These are phyloP conservation scores for Cercis canadensis DNA, from an alignment of 306 rosid genomes.

Conservation along the genomic window DNA sequence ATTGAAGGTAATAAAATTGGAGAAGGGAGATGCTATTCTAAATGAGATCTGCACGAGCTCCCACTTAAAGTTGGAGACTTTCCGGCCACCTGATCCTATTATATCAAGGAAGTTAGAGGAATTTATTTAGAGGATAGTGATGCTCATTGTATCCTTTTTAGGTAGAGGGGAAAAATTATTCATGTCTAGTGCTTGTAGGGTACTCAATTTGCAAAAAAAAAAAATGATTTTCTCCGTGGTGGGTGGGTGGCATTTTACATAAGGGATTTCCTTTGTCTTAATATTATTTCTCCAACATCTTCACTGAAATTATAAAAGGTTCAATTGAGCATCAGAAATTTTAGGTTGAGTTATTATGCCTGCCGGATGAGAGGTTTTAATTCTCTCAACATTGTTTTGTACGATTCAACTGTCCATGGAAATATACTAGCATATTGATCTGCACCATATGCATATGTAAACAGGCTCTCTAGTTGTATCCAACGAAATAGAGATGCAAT, in stretches of 20 bases:
- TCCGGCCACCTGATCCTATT: slow-evolving; percentile 61
- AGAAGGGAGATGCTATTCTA: slow-evolving; percentile 65
- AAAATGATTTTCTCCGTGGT: slow-evolving; percentile 44
- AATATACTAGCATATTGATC: background rate
- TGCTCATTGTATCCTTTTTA: slow-evolving; percentile 63
- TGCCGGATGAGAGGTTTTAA: slow-evolving; percentile 21
- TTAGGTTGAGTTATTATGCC: slow-evolving; percentile 28
- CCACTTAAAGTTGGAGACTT: slow-evolving; percentile 65
- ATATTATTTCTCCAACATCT: slow-evolving; percentile 55
- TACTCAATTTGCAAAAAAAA: slow-evolving; percentile 49
- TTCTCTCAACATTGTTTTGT: slow-evolving; percentile 17
- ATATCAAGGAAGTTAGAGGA: slow-evolving; percentile 69
- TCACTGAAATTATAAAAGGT: slow-evolving; percentile 56
- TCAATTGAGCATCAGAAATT: slow-evolving; percentile 55
- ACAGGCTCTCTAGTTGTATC: no score
- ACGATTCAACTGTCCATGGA: slow-evolving; percentile 17
- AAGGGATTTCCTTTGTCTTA: slow-evolving; percentile 44
- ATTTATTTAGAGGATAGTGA: slow-evolving; percentile 68
- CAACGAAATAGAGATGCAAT: no score
- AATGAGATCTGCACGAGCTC: slow-evolving; percentile 51
- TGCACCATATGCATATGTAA: no score
- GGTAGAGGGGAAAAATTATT: slow-evolving; percentile 34
- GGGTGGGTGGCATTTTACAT: slow-evolving; percentile 52
- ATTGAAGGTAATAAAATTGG: slow-evolving; percentile 64
- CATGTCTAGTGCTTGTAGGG: slow-evolving; percentile 53